Evolutionary conservation across 257 asterid genomes (phyloP), one percentile per base, ranked within the genome.

Genomic region (Nyctanthes arbortristis): DNA sequence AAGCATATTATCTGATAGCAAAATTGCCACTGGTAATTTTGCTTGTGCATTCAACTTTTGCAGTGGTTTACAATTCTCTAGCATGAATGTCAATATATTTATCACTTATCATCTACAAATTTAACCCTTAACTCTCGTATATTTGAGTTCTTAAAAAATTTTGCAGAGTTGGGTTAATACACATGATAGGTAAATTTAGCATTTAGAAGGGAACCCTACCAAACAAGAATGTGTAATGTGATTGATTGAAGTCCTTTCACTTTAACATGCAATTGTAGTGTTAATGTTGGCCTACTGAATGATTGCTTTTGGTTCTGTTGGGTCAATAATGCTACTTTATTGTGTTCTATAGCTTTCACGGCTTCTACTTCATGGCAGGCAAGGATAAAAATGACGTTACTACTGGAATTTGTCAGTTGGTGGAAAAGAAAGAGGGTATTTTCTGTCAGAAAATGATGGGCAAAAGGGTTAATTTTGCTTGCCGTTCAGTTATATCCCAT

Each of bases 391-490:
- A 73, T 70, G 86, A 82, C 35, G 76, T 30, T 37, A 58, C 75
- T 78, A 52, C 82, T 34, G 99, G 99, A 71, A 86, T 87, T 79
- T 84, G 94, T 67, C 99, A 91, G 86, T 65, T 78, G 68, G 82
- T 93, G 63, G 99, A 93, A 73, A 93, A 93, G 89, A 93, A 93
- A 80, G 97, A 91, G 70, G 99, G 97, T 66, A 76, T 91, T 68
- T 93, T 93, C 76, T 97, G 99, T 68, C 99, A 93, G 79, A 93
- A 91, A 79, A 93, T 93, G 99, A 93, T 93, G 99, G 97, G 99
- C 16, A 93, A 93, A 82, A 87, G 99, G 80, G 99, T 91, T 61
- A 93, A 93, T 77, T 91, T 70, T 82, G 96, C 97, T 74, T 91
- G 97, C 77, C 93, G 99, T 57, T 89, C 99, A 69, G 99, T 93